Base-by-base conservation (phyloP, 2,329 filamentous ascomycete species). In the Scolecobasidium constrictum region DNA sequence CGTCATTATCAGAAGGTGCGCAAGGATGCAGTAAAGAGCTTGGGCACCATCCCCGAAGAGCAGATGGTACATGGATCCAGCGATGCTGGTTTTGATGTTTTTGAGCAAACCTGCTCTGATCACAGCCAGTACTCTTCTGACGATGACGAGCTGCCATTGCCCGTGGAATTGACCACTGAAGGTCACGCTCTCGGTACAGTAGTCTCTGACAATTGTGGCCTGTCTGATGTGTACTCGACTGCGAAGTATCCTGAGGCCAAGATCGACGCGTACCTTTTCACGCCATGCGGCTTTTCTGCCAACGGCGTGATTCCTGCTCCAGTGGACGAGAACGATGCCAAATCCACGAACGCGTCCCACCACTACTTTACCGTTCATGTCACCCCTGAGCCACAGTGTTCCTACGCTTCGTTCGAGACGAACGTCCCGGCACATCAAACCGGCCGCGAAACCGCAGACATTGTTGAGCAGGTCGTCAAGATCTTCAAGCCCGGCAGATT, bases 301-400 rank as follows among this genome's bases (percentile, higher is more conserved):
- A 98, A 98, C 56, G 92, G 87, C 42, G 88, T 98, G 16, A 77
- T 98, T 34, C 92, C 92, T 5, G 81, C 86, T 38, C 79, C 85
- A 0, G 59, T 74, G 12, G 67, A 70, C 46, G 61, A 60, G 28
- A 57, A 56, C 17, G 57, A 66, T 23, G 68, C 64, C 47, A 59
- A 58, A 34, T 54, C 56, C 34, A 61, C 57, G 5, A 56, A 60
- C 37, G 55, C 56, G 11, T 61, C 58, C 1, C 22, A 31, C 33
- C 87, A 96, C 65, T 98, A 98, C 68, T 98, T 95, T 66, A 98
- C 90, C 1, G 92, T 98, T 18, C 92, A 98, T 58, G 92, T 98
- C 51, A 98, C 92, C 0, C 92, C 92, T 0, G 92, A 98, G 71
- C 86, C 90, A 12, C 80, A 94, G 56, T 98, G 90, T 70, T 95